A percentile compares a stretch with the other conserved stretches of the same genome.
phyloP scores from a whole-genome alignment of 768 basidiomycete genomes.

The Tulasnella sp. region DNA sequence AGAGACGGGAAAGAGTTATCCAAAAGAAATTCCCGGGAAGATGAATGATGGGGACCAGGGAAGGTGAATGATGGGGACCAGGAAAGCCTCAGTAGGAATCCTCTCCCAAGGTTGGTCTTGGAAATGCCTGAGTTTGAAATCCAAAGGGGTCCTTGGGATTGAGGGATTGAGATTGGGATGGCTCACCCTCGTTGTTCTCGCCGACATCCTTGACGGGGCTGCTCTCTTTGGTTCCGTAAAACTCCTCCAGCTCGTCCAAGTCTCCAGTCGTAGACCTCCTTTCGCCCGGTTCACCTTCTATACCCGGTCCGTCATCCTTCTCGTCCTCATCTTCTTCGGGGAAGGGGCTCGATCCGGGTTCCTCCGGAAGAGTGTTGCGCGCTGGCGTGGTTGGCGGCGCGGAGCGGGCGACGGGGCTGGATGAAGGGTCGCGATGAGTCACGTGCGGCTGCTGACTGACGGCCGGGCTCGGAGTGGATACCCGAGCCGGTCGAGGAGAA shows the following conservation, averaged over 20 bases:
- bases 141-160: not conserved
- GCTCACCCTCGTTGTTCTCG: conserved; percentile 7
- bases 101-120: not conserved
- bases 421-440: not conserved
- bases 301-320: not conserved
- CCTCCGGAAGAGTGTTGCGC: not conserved
- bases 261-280: not conserved
- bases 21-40: not conserved
- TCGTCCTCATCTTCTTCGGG: conserved; percentile 2
- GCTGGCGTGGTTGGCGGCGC: not conserved
- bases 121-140: not conserved
- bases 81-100: not conserved
- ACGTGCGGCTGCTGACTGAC: not conserved
- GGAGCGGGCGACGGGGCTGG: not conserved
- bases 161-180: conserved; percentile 1
- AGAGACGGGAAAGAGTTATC: not conserved
- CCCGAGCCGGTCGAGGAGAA: not conserved
- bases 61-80: too few relatives aligned
- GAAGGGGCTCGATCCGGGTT: not conserved
- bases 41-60: too few relatives aligned
- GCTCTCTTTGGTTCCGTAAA: not conserved
- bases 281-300: not conserved
- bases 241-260: conserved; percentile 8
- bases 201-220: not conserved
- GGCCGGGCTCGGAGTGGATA: not conserved